These are phyloP conservation scores for Dactylis glomerata DNA, from an alignment of 176 grass and related monocot species.

Conservation along the genomic window DNA sequence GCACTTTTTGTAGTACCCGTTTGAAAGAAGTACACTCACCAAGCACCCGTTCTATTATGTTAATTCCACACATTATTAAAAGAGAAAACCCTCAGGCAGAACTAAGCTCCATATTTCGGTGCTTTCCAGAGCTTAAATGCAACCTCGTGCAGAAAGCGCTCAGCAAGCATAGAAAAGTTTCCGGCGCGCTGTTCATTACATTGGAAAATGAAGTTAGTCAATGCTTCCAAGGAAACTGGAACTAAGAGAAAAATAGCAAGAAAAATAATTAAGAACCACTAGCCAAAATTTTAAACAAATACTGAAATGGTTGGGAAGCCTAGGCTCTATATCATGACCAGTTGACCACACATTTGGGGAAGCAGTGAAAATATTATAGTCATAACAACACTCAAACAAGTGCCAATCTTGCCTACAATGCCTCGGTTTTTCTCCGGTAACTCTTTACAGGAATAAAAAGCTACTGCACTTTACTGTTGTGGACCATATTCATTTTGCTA, in stretches of 20 bases:
- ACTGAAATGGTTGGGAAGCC: too few species aligned
- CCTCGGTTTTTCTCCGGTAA: background rate
- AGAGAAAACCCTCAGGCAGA: background rate
- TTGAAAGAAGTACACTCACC: constrained; percentile 4
- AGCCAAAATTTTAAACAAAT: background rate
- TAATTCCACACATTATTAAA: background rate
- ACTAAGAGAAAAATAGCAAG: background rate
- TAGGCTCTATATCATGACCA: background rate
- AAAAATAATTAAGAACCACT: background rate
- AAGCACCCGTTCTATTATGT: background rate
- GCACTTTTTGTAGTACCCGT: background rate
- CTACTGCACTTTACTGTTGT: background rate
- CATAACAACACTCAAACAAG: background rate
- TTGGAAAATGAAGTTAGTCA: background rate
- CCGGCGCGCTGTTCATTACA: constrained; percentile 40
- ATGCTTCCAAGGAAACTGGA: background rate
- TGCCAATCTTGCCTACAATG: background rate
- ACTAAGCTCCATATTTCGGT: constrained; percentile 88
- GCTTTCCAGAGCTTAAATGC: constrained; percentile 98
- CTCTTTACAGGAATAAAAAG: constrained; percentile 12
- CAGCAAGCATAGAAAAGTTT: constrained; percentile 76
- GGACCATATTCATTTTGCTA: background rate
- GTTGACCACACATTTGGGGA: background rate
- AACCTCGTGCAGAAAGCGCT: constrained; percentile 86
- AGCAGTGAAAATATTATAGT: background rate